phyloP scores from a whole-genome alignment of 352 stramenopile species.

The Pythium myriotylum region DNA sequence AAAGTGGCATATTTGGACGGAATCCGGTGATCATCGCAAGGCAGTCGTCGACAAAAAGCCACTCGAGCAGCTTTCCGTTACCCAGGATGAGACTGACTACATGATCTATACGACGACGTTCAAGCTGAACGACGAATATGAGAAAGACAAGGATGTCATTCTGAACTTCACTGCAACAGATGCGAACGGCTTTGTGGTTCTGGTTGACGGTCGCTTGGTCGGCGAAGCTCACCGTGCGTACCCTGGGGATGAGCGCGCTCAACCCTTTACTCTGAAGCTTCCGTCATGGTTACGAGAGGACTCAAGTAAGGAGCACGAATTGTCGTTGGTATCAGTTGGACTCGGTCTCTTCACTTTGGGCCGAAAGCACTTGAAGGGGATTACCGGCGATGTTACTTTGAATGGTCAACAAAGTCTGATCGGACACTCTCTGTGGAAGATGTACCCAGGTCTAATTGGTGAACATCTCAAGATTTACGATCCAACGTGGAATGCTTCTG shows the following conservation, averaged over 20 bases:
- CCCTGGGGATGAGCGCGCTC: slow-evolving; percentile 53
- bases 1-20: slow-evolving; percentile 58
- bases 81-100: slow-evolving; percentile 59
- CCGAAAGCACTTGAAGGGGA: slow-evolving; percentile 55
- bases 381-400: slow-evolving; percentile 55
- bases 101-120: slow-evolving; percentile 67
- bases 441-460: slow-evolving; percentile 62
- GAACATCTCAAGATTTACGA: slow-evolving; percentile 67
- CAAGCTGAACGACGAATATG: slow-evolving; percentile 5
- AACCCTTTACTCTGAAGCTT: slow-evolving; percentile 46
- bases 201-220: slow-evolving; percentile 49
- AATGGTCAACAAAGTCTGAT: slow-evolving; percentile 38
- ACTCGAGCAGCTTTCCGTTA: slow-evolving; percentile 60
- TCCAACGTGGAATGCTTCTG: slow-evolving; percentile 45
- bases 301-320: slow-evolving; percentile 21
- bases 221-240: slow-evolving; percentile 48
- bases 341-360: slow-evolving; percentile 61
- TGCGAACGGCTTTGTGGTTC: slow-evolving; percentile 52
- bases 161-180: slow-evolving; percentile 62
- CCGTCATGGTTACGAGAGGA: slow-evolving; percentile 32
- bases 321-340: slow-evolving; percentile 61
- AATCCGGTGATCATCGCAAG: slow-evolving; percentile 43
- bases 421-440: slow-evolving; percentile 40
- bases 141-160: slow-evolving; percentile 6
- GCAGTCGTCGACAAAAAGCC: slow-evolving; percentile 39